Evolutionary conservation across 2,329 filamentous ascomycete genomes (phyloP), one percentile per base, ranked within the genome.

Genomic region (Colletotrichum coccodes): DNA sequence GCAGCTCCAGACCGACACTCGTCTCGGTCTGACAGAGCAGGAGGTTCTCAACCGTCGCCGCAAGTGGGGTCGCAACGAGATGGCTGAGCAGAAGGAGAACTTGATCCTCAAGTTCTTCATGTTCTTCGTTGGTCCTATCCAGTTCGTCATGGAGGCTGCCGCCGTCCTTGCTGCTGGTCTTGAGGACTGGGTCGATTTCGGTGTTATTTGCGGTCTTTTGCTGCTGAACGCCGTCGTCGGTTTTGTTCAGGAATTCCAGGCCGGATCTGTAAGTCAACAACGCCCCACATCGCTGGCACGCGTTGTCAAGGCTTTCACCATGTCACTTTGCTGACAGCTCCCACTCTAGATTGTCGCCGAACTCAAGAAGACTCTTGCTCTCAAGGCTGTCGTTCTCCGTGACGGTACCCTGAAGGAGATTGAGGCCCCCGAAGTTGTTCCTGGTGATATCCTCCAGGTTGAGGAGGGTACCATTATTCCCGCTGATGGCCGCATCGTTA

Each of bases 391-490:
- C 50, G 94, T 97, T 74, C 88, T 96, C 78, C 93, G 94, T 86
- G 92, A 95, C 78, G 92, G 91, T 71, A 86, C 87, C 65, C 87
- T 94, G 70, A 88, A 90, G 80, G 94, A 97, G 81, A 86, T 97
- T 71, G 92, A 95, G 83, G 92, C 93, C 71, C 89, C 92, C 60
- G 91, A 95, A 75, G 92, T 97, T 72, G 94, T 97, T 71, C 93
- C 94, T 73, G 94, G 94, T 81, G 94, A 97, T 85, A 95, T 97
- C 76, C 87, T 97, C 70, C 92, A 95, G 81, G 88, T 97, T 72
- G 94, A 97, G 81, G 94, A 97, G 88, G 94, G 94, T 82, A 95
- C 93, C 72, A 97, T 97, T 75, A 93, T 97, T 74, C 93, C 94
- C 72, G 94, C 94, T 73, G 94, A 97, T 81, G 94, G 94, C 74